Evolutionary conservation across 2,329 filamentous ascomycete species (phyloP), one percentile per base, ranked within the genome.

Genomic region (Diplodia corticola): DNA sequence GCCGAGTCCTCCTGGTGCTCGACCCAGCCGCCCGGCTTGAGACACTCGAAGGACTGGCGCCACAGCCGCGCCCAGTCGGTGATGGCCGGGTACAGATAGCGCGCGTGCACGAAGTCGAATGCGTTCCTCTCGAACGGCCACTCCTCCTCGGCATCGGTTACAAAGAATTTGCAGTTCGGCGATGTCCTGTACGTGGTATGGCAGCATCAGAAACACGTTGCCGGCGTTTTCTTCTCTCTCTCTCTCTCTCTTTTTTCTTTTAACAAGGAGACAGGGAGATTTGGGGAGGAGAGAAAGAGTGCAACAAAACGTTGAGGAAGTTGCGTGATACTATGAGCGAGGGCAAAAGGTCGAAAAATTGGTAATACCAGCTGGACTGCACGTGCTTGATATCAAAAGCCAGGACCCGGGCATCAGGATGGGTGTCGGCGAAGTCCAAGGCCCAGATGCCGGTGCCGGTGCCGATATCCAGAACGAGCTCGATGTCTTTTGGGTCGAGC

Each of bases 51-150:
- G 30, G 70, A 69, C 65, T 82, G 80, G 30, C 80, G 73, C 22
- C 86, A 73, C 66, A 88, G 77, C 13, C 77, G 76, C 2, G 75
- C 74, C 75, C 86, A 87, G 70, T 89, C 79, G 17, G 80, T 78
- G 53, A 90, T 80, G n/a, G 82, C 81, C 35, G 82, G 81, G 69
- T 81, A 72, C 80, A 86, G 79, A 78, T 83, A 71, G 70, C 83
- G 72, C 72, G 82, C 73, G 81, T 85, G 80, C 80, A 89, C 83
- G 69, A 84, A 83, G 72, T 89, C 87, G 70, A 86, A 88, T 7
- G 74, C 15, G 30, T 81, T 74, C 15, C 30, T 24, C 6, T 79
- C 77, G 17, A 63, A 85, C 46, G 81, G 74, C 88, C 88, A 90
- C 10, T 85, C 80, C 55, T 84, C 80, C 26, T 75, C 73, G 49